These are phyloP conservation scores for Calonectria pauciramosa DNA, from an alignment of 2,329 filamentous ascomycete species.

Conservation along the genomic window DNA sequence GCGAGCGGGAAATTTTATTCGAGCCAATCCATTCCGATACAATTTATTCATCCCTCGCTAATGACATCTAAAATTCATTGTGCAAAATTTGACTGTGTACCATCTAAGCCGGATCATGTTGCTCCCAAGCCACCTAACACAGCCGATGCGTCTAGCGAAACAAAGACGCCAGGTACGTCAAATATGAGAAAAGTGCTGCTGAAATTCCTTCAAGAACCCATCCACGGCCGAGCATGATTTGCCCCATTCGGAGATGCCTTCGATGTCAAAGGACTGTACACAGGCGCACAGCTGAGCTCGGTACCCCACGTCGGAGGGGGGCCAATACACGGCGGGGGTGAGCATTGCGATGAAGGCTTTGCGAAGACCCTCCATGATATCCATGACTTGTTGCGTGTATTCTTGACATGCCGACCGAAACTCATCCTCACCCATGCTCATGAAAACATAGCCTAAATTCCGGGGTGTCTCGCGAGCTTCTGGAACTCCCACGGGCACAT, in stretches of 20 bases:
- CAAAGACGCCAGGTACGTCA: not conserved
- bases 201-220: not conserved
- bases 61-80: not conserved
- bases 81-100: not conserved
- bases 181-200: not conserved
- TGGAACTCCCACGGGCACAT: not conserved
- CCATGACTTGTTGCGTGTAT: not conserved
- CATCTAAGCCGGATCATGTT: not conserved
- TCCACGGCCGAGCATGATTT: not conserved
- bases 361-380: not conserved
- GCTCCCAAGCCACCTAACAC: not conserved
- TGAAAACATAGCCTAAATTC: not conserved
- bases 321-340: not conserved
- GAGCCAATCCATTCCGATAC: not conserved
- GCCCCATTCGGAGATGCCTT: not conserved
- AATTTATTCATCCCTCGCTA: not conserved
- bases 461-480: not conserved
- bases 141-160: not conserved
- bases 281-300: not conserved
- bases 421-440: not conserved
- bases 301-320: not conserved
- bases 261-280: not conserved
- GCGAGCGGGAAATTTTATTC: not conserved
- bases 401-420: not conserved
- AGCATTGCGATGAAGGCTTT: not conserved